phyloP scores from a whole-genome alignment of 306 rosid species.

The Sechiopsis laciniata region DNA sequence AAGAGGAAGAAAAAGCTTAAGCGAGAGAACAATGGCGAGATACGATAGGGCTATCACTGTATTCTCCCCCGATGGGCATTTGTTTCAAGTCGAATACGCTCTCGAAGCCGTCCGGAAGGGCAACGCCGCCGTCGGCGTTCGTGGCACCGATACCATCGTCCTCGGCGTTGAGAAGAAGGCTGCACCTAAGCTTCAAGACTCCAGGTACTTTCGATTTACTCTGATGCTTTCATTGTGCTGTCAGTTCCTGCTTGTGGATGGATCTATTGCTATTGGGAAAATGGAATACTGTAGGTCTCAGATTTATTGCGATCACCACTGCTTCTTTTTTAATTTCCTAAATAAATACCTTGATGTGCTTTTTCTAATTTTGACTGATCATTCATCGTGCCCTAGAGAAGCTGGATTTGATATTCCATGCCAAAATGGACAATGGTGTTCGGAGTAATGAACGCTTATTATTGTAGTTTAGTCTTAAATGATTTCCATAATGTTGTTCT shows the following conservation, averaged over 20 bases:
- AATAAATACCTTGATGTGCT: not conserved
- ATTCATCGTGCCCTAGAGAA: not conserved
- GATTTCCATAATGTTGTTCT: not conserved
- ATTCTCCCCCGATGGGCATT: conserved; percentile 94
- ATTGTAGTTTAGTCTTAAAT: not conserved
- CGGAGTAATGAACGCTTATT: not conserved
- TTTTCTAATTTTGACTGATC: not conserved
- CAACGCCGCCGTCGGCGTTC: conserved; percentile 99
- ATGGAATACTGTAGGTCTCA: not conserved
- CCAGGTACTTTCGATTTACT: conserved; percentile 43
- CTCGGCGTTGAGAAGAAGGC: conserved; percentile 99
- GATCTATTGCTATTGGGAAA: not conserved
- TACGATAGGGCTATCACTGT: conserved; percentile 97
- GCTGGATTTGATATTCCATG: not conserved
- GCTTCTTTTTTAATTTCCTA: not conserved
- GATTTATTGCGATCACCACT: not conserved
- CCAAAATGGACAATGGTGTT: not conserved
- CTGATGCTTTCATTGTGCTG: not conserved
- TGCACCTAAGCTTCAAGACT: conserved; percentile 71
- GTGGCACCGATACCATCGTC: conserved; percentile 89
- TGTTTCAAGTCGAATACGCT: conserved; percentile 94
- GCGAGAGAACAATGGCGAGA: conserved; percentile 56
- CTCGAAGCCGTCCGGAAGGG: conserved; percentile 98
- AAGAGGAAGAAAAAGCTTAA: conserved; percentile 1
- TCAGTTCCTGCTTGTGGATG: not conserved